Evolutionary conservation across 140 eudicot species (phyloP), one percentile per base, ranked within the genome.

Genomic region (Senecio squalidus): DNA sequence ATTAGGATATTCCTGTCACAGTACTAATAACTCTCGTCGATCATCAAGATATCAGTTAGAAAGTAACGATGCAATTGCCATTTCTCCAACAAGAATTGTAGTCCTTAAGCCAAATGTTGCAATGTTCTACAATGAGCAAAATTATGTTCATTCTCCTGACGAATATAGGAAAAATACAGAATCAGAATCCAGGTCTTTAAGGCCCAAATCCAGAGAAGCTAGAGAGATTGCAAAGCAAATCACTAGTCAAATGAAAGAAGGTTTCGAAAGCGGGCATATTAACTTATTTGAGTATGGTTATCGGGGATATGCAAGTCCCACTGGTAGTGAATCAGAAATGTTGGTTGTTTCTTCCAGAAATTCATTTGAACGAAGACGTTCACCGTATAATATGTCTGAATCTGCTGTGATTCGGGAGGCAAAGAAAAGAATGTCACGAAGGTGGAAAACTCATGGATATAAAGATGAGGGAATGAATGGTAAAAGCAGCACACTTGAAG

Each of bases 401-500:
- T 82, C 95, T 7, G 78, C 80, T 39, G 75, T 86, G 28, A 86
- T 70, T 66, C 74, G 67, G 55, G 85, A 86, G 69, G 94, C 95
- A 46, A 90, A 86, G 65, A 83, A 80, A 74, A 73, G 91, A 58
- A 73, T 90, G 46, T 87, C 95, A 14, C 91, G 72, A 57, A 76
- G 98, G 76, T 90, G 90, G 98, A 81, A 68, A 60, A 78, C 80
- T 59, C 80, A 75, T 26, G 76, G 70, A 39, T 75, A 68, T 81
- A 86, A 78, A 70, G 81, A 78, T 62, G 38, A 49, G 55, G 78
- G 86, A 46, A 54, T 64, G 55, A 51, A 49, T 68, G 76, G 73
- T 25, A 81, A 76, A 52, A 58, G 77, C 22, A 81, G 76, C 69
- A 90, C 96, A 9, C 67, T 90, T 1, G 88, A 84, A 62, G 94